Base-by-base conservation (phyloP, 768 basidiomycete genomes). In the Lactarius psammicola region DNA sequence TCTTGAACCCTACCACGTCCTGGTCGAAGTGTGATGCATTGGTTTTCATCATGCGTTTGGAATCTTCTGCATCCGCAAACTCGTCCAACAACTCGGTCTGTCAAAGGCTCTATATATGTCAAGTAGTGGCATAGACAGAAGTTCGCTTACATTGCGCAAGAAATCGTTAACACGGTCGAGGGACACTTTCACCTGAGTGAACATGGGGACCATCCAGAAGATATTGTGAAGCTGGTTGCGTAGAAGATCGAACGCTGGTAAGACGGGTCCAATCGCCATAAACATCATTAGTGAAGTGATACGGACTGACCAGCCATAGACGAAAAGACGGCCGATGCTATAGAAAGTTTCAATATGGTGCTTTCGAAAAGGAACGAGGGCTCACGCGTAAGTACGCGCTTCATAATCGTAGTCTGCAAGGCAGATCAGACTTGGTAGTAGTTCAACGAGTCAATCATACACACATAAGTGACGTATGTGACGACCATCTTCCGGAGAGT, bases 1-100 rank as follows among this genome's bases (percentile, higher is more conserved):
- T 76, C 18, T 78, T 74, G 69, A 87, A 83, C 6, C 86, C 85
- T 54, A 87, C 80, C 20, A 63, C 67, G 18, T 59, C 59, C 18
- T 58, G 66, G 51, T 62, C 67, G 38, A 64, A 59, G n/a, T 68
- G 63, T 7, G 69, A 62, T 30, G 63, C 69, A 23, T 68, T 60
- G 10, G 67, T 60, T 23, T 65, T 33, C 64, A 65, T 68, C 30
- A 59, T 23, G 36, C 59, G 63, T 54, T 55, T 64, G 31, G 56
- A 60, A 26, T 60, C 23, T 49, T 64, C 34, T 62, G 57, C 38
- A 17, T 64, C 67, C 2, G 71, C 57, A 67, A 68, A 77, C 17
- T 69, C 65, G 40, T 78, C 76, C 55, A 78, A 60, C 26, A 78
- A 63, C 58, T 77, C 75, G 26, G 75, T 77, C 76, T 76, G 17